phyloP scores from a whole-genome alignment of 116 monocot species.

The Trichopus zeylanicus region DNA sequence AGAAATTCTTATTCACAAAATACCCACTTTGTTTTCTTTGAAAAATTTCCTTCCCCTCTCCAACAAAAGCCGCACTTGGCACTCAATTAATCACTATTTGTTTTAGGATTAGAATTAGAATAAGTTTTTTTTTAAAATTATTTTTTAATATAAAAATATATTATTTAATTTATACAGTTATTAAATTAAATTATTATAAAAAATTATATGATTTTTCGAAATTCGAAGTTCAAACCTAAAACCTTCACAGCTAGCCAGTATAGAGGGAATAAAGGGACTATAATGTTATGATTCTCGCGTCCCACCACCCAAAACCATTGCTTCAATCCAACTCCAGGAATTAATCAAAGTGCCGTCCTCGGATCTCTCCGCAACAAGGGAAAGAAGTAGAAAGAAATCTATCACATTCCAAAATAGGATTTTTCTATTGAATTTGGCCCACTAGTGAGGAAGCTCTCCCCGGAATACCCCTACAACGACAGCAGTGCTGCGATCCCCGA shows the following conservation, averaged over 20 bases:
- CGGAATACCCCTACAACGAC: conserved; percentile 21
- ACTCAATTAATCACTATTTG: too few relatives aligned
- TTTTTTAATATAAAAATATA: too few relatives aligned
- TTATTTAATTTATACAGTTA: too few relatives aligned
- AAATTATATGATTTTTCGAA: too few relatives aligned
- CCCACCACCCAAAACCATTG: conserved; percentile 19
- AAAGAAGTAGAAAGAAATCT: too few relatives aligned
- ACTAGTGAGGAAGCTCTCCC: neutral
- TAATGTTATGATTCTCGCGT: conserved; percentile 33
- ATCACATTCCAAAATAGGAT: conserved; percentile 4
- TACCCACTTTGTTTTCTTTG: neutral
- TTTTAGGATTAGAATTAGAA: neutral
- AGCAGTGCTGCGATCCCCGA: conserved; percentile 27
- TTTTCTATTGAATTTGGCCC: neutral
- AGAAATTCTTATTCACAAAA: too few relatives aligned
- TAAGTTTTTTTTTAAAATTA: too few relatives aligned
- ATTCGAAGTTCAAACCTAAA: too few relatives aligned
- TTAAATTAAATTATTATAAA: too few relatives aligned
- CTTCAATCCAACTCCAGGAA: conserved; percentile 45
- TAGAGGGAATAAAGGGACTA: neutral
- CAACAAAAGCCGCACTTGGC: neutral
- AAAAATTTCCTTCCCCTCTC: neutral
- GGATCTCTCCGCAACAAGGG: conserved; percentile 3
- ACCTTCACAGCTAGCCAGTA: neutral
- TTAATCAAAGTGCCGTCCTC: neutral